Evolutionary conservation across 2,329 filamentous ascomycete genomes (phyloP).

Genomic region (Botrytis fragariae): DNA sequence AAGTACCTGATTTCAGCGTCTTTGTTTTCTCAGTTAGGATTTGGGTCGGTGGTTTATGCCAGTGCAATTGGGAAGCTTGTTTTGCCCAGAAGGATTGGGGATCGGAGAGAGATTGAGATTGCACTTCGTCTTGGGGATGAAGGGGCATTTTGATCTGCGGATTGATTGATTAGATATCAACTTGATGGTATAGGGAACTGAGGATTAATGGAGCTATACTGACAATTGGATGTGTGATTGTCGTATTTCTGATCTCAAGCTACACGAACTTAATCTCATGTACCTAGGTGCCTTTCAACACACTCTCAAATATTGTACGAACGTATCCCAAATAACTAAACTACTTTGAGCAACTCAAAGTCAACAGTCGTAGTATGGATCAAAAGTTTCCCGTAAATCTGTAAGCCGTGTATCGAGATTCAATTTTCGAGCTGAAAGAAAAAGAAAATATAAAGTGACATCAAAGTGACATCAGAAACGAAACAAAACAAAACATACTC

Average conservation of each 20-base stretch:
- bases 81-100: slow-evolving; percentile 72
- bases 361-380: background rate
- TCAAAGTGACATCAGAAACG: background rate
- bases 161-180: background rate
- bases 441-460: background rate
- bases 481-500: background rate
- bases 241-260: background rate
- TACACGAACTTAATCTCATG: background rate
- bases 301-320: background rate
- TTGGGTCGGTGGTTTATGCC: slow-evolving; percentile 72
- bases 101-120: slow-evolving; percentile 56
- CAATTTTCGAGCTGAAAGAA: background rate
- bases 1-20: slow-evolving; percentile 57
- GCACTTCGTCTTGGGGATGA: slow-evolving; percentile 39
- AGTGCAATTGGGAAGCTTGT: slow-evolving; percentile 73
- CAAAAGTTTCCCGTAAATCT: background rate
- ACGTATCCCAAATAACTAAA: background rate
- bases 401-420: background rate
- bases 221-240: background rate
- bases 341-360: background rate
- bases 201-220: background rate
- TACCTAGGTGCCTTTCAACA: background rate
- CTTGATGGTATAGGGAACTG: background rate
- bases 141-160: slow-evolving; percentile 27
- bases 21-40: slow-evolving; percentile 61